phyloP scores from a whole-genome alignment of 352 stramenopile species.

The Phytophthora macrochlamydospora region DNA sequence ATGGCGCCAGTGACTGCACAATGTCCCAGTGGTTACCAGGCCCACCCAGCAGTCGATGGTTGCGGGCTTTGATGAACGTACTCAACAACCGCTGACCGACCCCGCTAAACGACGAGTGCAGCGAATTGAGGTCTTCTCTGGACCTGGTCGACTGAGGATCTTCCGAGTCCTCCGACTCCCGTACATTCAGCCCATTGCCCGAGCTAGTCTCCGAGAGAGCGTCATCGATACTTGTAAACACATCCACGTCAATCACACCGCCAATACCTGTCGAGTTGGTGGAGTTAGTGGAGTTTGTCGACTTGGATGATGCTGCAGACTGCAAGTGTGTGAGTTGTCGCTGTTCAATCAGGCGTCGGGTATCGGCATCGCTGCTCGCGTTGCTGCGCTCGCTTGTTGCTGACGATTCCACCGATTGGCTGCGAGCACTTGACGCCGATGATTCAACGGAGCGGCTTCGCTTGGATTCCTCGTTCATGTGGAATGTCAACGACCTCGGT shows the following conservation, averaged over 20 bases:
- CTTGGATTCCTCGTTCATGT: constrained; percentile 77
- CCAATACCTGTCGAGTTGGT: constrained; percentile 51
- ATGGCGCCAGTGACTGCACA: constrained; percentile 45
- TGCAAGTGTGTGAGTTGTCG: constrained; percentile 34
- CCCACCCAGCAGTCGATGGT: constrained; percentile 60
- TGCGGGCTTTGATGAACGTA: constrained; percentile 72
- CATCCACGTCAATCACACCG: constrained; percentile 82
- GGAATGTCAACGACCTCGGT: constrained; percentile 62
- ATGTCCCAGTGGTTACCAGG: constrained; percentile 28
- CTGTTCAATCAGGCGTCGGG: constrained; percentile 28
- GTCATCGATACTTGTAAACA: constrained; percentile 79
- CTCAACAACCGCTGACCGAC: constrained; percentile 72
- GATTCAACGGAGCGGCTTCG: constrained; percentile 26
- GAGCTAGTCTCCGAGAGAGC: constrained; percentile 57
- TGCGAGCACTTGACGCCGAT: constrained; percentile 21
- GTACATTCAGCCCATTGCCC: constrained; percentile 8
- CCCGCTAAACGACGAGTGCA: constrained; percentile 62
- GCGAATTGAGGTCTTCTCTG: constrained; percentile 32
- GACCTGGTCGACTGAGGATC: constrained; percentile 14
- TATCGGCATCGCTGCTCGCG: constrained; percentile 19
- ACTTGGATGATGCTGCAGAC: constrained; percentile 36
- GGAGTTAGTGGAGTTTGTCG: constrained; percentile 36
- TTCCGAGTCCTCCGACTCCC: constrained; percentile 24
- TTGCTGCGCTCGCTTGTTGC: constrained; percentile 19
- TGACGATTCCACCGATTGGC: constrained; percentile 19